Percentiles rank a stretch among this genome's conserved stretches.
These are phyloP conservation scores for Cercospora zeina DNA, from an alignment of 2,329 filamentous ascomycete species.

Conservation along the genomic window DNA sequence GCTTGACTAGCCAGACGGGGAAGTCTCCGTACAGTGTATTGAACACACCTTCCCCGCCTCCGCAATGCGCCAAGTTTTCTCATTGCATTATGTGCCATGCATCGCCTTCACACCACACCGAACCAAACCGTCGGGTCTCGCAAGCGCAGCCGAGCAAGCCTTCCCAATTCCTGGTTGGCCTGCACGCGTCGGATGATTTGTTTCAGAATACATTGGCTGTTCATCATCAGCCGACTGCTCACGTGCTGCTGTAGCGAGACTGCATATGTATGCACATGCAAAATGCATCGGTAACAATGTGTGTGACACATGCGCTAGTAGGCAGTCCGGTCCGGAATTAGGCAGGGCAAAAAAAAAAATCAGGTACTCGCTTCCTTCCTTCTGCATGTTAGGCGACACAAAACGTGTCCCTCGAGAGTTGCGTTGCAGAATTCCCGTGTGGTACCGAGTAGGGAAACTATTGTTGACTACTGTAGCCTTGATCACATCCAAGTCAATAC, in stretches of 20 bases:
- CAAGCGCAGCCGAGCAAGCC: slow-evolving; percentile 2
- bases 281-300: too few species aligned
- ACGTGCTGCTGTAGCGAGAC: too few species aligned
- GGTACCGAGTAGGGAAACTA: background rate
- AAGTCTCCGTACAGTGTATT: background rate
- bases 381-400: too few species aligned
- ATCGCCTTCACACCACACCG: background rate
- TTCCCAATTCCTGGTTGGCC: slow-evolving; percentile 10
- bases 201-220: background rate
- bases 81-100: background rate
- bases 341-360: too few species aligned
- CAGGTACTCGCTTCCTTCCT: too few species aligned
- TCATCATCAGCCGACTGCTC: too few species aligned
- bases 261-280: too few species aligned
- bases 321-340: too few species aligned
- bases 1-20: background rate
- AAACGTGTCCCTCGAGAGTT: too few species aligned
- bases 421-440: background rate
- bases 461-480: background rate
- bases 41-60: background rate
- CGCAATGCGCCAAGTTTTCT: background rate
- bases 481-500: background rate
- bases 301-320: too few species aligned
- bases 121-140: slow-evolving; percentile 2
- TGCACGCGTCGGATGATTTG: background rate